Base-by-base conservation (phyloP, 2,329 filamentous ascomycete genomes). In the Neonectria punicea region DNA sequence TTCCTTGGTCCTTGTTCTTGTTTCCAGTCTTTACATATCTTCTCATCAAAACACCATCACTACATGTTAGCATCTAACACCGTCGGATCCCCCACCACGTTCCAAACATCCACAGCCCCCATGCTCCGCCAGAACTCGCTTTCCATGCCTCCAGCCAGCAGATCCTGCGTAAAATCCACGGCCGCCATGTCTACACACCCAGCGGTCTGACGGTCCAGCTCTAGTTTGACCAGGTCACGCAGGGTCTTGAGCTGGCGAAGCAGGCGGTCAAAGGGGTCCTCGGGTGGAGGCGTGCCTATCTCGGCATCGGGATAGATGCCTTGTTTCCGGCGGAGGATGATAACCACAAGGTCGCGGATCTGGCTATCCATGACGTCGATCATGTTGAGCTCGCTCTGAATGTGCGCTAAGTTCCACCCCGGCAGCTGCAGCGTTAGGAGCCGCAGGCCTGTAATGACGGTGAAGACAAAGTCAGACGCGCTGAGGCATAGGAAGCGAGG, bases 381-480 rank as follows among this genome's bases (percentile, higher is more conserved):
- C 54, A 75, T 62, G 44, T 74, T 71, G 13, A 85, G 73, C 64
- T 83, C 79, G 22, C 72, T 66, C 5, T 78, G 74, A 22, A 81
- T 78, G 1, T 74, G 69, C 2, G 69, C 70, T 4, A 80, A 72
- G 54, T 85, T 80, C 84, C 84, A 86, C 0, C 84, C 84, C 1
- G 83, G 82, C 1, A 81, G 66, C 43, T 79, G 77, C 13, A 85
- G 74, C 11, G 80, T 81, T 63, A 83, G 77, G n/a, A 87, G 78
- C 71, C 83, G 83, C 18, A 86, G 78, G 43, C 77, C 79, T 0
- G 79, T 81, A 66, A 86, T 78, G 67, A 85, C 79, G 32, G 80
- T 77, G 67, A 82, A 86, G 54, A 83, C 78, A 50, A 83, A 79
- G 70, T 86, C 84, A 22, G 82, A 85, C 9, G 81, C 79, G 14